Percentiles rank a stretch among this genome's conserved stretches.
phyloP scores from a whole-genome alignment of 768 basidiomycete genomes.

The Tulasnella sp. region DNA sequence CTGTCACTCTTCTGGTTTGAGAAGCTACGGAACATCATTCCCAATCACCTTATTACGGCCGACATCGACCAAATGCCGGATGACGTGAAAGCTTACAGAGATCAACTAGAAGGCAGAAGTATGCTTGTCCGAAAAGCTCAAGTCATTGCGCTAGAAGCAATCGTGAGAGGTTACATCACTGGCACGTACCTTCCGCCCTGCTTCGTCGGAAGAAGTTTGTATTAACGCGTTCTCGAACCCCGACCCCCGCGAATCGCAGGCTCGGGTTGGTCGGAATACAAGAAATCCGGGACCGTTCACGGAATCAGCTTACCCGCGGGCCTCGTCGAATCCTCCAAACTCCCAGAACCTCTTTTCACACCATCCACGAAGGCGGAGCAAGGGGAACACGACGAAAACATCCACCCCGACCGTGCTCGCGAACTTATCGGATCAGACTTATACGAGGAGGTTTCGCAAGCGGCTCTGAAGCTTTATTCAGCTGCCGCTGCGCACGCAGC shows the following conservation, averaged over 20 bases:
- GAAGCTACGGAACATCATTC: constrained; percentile 67
- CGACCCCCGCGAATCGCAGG: constrained; percentile 41
- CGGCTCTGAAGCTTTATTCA: constrained; percentile 58
- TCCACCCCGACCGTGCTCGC: constrained; percentile 72
- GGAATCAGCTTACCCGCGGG: constrained; percentile 68
- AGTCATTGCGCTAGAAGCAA: constrained; percentile 87
- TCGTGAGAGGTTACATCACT: constrained; percentile 94
- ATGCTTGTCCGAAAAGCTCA: constrained; percentile 90
- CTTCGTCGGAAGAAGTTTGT: background rate
- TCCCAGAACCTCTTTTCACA: constrained; percentile 81
- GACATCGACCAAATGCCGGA: constrained; percentile 74
- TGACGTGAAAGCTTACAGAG: constrained; percentile 63
- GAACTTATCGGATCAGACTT: constrained; percentile 59
- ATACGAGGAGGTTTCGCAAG: constrained; percentile 50
- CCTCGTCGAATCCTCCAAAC: constrained; percentile 74
- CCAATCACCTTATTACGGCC: constrained; percentile 81
- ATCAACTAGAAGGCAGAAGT: constrained; percentile 70
- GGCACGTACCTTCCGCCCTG: constrained; percentile 42
- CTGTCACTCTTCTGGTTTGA: constrained; percentile 96
- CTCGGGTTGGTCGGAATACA: constrained; percentile 93
- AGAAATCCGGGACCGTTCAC: constrained; percentile 78
- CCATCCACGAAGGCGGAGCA: constrained; percentile 96
- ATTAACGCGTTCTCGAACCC: constrained; percentile 17
- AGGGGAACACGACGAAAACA: constrained; percentile 93
- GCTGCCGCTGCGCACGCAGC: constrained; percentile 68